Percentiles rank a stretch among this genome's conserved stretches.
phyloP scores from a whole-genome alignment of 306 rosid species.

The Inga laurina region DNA sequence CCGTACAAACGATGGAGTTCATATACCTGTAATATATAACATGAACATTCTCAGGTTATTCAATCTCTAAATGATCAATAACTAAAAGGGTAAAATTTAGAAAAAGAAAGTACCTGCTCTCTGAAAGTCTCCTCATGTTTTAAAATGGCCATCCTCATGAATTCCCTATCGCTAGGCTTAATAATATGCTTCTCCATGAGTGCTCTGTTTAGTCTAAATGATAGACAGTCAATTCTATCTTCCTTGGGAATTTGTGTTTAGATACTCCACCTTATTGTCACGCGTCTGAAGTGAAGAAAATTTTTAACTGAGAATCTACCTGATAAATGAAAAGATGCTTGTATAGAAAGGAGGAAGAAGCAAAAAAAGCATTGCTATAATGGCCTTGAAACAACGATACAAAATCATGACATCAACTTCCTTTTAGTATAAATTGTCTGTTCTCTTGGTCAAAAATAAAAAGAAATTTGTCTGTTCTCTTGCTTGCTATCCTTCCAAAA shows the following conservation, averaged over 20 bases:
- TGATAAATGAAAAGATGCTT: constrained; percentile 34
- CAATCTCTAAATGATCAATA: neutral
- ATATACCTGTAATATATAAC: constrained; percentile 49
- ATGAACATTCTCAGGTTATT: neutral
- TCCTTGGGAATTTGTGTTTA: constrained; percentile 32
- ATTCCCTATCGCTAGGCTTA: constrained; percentile 69
- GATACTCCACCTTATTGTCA: constrained; percentile 33
- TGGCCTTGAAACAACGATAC: constrained; percentile 37
- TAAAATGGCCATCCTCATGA: constrained; percentile 87
- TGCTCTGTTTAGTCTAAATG: constrained; percentile 28
- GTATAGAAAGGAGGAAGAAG: constrained; percentile 28
- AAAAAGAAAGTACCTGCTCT: constrained; percentile 69
- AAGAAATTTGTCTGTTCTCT: constrained; percentile 43
- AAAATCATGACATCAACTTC: constrained; percentile 1
- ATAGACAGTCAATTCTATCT: constrained; percentile 17
- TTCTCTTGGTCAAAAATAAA: constrained; percentile 28
- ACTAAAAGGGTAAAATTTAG: neutral
- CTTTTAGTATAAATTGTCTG: no score
- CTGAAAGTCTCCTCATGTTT: constrained; percentile 91
- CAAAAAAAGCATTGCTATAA: constrained; percentile 24
- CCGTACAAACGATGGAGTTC: constrained; percentile 90
- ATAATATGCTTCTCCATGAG: constrained; percentile 70
- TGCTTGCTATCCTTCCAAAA: constrained; percentile 34
- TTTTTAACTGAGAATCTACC: constrained; percentile 21
- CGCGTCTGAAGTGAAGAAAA: constrained; percentile 41